phyloP scores from a whole-genome alignment of 2,329 filamentous ascomycete species.

The Cordyceps farinosa region DNA sequence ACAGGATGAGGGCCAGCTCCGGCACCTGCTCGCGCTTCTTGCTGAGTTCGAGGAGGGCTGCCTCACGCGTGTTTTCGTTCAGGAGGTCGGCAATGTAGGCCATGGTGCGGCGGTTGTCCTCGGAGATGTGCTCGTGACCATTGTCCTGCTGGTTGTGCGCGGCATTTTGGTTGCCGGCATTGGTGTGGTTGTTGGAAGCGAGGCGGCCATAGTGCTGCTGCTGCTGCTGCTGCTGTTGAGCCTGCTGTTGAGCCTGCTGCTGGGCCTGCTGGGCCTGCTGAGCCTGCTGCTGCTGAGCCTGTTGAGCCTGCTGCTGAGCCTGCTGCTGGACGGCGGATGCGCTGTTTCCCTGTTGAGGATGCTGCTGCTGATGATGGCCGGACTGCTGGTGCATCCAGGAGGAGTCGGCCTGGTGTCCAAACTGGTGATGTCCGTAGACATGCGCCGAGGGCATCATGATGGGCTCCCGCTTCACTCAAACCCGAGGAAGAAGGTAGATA shows the following conservation, averaged over 20 bases:
- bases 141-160: constrained; percentile 48
- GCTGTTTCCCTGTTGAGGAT: constrained; percentile 51
- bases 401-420: constrained; percentile 58
- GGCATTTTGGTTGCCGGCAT: constrained; percentile 40
- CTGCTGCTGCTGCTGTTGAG: constrained; percentile 39
- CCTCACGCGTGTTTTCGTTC: constrained; percentile 81
- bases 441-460: constrained; percentile 61
- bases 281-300: constrained; percentile 23
- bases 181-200: constrained; percentile 57
- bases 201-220: constrained; percentile 71
- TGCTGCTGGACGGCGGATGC: constrained; percentile 52
- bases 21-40: constrained; percentile 99
- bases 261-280: constrained; percentile 43
- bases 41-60: constrained; percentile 88
- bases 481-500: neutral
- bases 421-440: constrained; percentile 66
- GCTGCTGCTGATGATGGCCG: constrained; percentile 51
- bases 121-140: constrained; percentile 66
- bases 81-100: constrained; percentile 89
- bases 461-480: neutral
- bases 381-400: constrained; percentile 67
- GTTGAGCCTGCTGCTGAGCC: constrained; percentile 20
- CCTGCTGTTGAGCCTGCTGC: constrained; percentile 37
- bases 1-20: constrained; percentile 90
- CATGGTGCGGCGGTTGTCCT: constrained; percentile 91